These are phyloP conservation scores for Boletus sensibilis DNA, from an alignment of 768 basidiomycete genomes.

Conservation along the genomic window DNA sequence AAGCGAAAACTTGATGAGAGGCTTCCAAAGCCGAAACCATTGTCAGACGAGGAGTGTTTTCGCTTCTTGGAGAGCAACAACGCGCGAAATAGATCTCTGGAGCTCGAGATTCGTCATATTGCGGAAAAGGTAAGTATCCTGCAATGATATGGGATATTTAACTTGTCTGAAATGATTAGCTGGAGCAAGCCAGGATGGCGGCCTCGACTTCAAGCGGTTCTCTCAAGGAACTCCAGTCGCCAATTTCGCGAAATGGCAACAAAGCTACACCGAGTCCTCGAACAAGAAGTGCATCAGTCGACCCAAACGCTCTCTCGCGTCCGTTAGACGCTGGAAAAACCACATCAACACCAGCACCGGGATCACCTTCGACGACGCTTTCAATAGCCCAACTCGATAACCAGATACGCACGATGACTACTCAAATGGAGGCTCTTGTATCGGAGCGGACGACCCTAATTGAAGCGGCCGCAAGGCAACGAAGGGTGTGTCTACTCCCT, in stretches of 20 bases:
- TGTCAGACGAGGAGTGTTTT: conserved; percentile 41
- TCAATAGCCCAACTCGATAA: conserved; percentile 35
- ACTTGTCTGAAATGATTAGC: conserved; percentile 10
- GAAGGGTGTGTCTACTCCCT: conserved; percentile 19
- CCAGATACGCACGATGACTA: conserved; percentile 36
- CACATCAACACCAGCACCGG: neutral
- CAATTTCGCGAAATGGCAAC: neutral
- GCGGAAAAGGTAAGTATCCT: conserved; percentile 33
- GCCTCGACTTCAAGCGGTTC: conserved; percentile 1
- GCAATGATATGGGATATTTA: neutral
- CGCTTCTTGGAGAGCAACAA: conserved; percentile 39
- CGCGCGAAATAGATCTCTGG: conserved; percentile 43
- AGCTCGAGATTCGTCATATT: conserved; percentile 43
- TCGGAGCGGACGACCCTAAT: conserved; percentile 36
- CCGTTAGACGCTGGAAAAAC: neutral
- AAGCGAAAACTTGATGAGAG: neutral
- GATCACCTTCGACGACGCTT: conserved; percentile 9
- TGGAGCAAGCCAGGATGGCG: conserved; percentile 21
- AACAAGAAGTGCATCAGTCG: conserved; percentile 23
- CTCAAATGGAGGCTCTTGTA: conserved; percentile 38
- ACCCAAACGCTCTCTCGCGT: conserved; percentile 15
- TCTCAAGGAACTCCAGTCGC: neutral
- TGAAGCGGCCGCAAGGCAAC: conserved; percentile 20
- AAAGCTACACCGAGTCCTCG: conserved; percentile 6
- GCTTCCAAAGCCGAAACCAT: conserved; percentile 15